Evolutionary conservation across 2,329 filamentous ascomycete genomes (phyloP).

Genomic region (Aspergillus proliferans): DNA sequence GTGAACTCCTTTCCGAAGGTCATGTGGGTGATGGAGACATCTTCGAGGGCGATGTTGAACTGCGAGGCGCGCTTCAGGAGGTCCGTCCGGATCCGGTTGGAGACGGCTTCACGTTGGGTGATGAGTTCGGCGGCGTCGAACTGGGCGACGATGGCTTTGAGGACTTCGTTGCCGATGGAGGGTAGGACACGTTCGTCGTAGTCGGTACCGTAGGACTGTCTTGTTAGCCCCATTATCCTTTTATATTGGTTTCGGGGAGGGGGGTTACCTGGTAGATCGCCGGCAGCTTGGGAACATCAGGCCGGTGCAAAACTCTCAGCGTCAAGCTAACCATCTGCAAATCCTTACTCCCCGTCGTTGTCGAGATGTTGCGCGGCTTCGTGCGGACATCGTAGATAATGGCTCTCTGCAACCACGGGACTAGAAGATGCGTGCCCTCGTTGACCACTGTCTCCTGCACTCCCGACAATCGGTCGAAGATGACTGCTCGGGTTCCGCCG

Average conservation of each 20-base stretch:
- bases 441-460: conserved; percentile 90
- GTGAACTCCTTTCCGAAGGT: conserved; percentile 99
- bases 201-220: conserved; percentile 87
- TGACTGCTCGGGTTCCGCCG: conserved; percentile 88
- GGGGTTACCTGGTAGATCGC: conserved; percentile 90
- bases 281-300: conserved; percentile 84
- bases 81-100: conserved; percentile 86
- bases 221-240: conserved; percentile 1
- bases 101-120: conserved; percentile 96
- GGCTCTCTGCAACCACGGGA: conserved; percentile 91
- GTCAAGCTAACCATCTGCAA: conserved; percentile 99
- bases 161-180: conserved; percentile 97
- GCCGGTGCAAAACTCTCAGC: conserved; percentile 86
- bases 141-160: conserved; percentile 96
- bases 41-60: conserved; percentile 98
- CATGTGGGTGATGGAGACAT: conserved; percentile 99
- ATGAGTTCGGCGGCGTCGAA: conserved; percentile 99
- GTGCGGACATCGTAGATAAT: conserved; percentile 97
- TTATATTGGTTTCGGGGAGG: not conserved
- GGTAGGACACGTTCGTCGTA: conserved; percentile 98
- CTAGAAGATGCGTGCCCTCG: conserved; percentile 93
- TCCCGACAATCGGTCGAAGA: conserved; percentile 89
- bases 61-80: conserved; percentile 87
- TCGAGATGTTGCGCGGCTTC: conserved; percentile 94
- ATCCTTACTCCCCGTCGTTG: conserved; percentile 97